A percentile compares a stretch with the other conserved stretches of the same genome.
Conservation (phyloP, 306 rosid genomes). For the Trichosanthes truncata region DNA sequence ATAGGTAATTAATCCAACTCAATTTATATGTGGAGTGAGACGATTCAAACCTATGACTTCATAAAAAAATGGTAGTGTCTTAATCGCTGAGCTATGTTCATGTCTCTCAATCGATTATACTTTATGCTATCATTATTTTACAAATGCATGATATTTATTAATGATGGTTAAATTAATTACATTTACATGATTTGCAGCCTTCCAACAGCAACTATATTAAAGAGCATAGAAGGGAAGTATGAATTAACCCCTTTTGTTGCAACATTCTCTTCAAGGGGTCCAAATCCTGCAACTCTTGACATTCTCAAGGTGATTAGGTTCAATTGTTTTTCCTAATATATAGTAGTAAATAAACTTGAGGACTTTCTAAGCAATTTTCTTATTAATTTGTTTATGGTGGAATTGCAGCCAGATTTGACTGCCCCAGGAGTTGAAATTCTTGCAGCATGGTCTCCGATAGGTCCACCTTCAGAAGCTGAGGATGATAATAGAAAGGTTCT, state of each 20-base stretch:
- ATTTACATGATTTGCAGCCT: not conserved
- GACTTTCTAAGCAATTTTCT: not conserved
- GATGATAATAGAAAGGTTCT: not conserved
- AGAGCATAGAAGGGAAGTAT: not conserved
- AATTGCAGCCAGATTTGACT: constrained; percentile 22
- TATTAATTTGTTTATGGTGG: not conserved
- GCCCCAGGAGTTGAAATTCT: constrained; percentile 21
- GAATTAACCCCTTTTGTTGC: not conserved
- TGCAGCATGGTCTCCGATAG: constrained; percentile 14
- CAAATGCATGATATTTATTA: too few relatives aligned
- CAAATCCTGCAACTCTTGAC: not conserved
- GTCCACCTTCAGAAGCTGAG: not conserved
- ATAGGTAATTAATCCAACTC: not conserved
- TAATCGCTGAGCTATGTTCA: not conserved
- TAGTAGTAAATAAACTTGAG: too few relatives aligned
- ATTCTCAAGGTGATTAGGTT: not conserved
- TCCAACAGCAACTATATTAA: not conserved
- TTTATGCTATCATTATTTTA: too few relatives aligned
- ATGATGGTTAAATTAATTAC: not conserved
- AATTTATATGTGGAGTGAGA: too few relatives aligned
- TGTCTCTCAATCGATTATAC: too few relatives aligned
- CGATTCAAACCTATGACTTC: too few relatives aligned
- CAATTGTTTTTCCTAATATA: too few relatives aligned
- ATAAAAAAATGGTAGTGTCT: too few relatives aligned
- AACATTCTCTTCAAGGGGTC: not conserved